Evolutionary conservation across 179 eudicot genomes (phyloP), one percentile per base, ranked within the genome.

Genomic region (Spinacia oleracea): DNA sequence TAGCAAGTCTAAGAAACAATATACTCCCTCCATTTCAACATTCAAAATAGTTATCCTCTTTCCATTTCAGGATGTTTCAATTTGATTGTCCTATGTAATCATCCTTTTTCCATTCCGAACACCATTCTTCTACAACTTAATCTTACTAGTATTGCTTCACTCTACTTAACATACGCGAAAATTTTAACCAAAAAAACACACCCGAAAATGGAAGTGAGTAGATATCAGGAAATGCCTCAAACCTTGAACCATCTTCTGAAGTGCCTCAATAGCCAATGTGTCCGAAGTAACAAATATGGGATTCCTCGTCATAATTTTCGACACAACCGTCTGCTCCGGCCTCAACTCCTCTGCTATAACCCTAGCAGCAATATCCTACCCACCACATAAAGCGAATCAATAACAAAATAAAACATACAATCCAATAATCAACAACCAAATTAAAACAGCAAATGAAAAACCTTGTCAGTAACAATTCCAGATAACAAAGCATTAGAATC

Each of bases 241-340:
- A 91, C 99, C 99, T 81, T 93, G 96, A 53, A 96, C 96, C 99
- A 96, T 96, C 90, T 90, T 96, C 80, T 93, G 98, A 80, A 96
- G 94, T 60, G 98, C 98, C 53, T 96, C 99, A 74, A 92, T 90
- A 34, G 97, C 99, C 82, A 88, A 77, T n/a, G 99, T 85, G 81
- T 96, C 98, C 0, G 99, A 87, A 75, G 87, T 90, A 74, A 96
- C 99, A 77, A 96, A 93, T 75, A 86, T 89, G 23, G 99, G 99
- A 82, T 96, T 96, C 86, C 98, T 92, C 2, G 98, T 93, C 99
- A 96, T 96, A 58, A 96, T 83, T 79, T 92, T 96, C 6, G 96
- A 94, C 74, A 96, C 86, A 45, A 85, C 11, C 10, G 92, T 92
- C 87, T 96, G 98, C 20, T 93, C 99, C 53, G 98, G 98, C 82